A percentile compares a stretch with the other conserved stretches of the same genome.
These are phyloP conservation scores for Craspedostauros australis DNA, from an alignment of 108 stramenopile genomes.

Conservation along the genomic window DNA sequence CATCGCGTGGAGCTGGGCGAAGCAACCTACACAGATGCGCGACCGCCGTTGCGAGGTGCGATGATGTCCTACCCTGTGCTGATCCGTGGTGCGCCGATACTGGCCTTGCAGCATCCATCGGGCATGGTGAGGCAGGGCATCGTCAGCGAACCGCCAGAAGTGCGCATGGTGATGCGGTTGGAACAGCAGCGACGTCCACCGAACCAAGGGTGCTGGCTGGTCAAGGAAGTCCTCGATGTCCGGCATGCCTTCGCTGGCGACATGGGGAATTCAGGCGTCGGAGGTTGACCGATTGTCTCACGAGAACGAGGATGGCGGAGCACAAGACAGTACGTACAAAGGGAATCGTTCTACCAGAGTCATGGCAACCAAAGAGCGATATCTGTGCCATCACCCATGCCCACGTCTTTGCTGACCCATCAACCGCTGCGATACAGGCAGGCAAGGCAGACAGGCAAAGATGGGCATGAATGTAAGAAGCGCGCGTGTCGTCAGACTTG, in stretches of 20 bases:
- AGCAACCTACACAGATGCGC: background rate
- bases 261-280: background rate
- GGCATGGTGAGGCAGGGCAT: background rate
- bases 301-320: too few species aligned
- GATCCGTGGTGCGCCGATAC: background rate
- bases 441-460: too few species aligned
- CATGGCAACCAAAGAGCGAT: too few species aligned
- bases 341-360: too few species aligned
- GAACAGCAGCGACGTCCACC: background rate
- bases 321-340: too few species aligned
- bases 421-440: too few species aligned
- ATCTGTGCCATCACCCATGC: too few species aligned
- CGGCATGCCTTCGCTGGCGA: conserved; percentile 3
- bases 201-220: conserved; percentile 2
- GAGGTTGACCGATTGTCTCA: background rate
- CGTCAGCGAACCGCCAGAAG: background rate
- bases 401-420: too few species aligned
- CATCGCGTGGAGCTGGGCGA: background rate
- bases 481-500: too few species aligned
- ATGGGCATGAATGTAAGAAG: too few species aligned
- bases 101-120: conserved; percentile 1
- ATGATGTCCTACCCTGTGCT: background rate
- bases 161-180: conserved; percentile 2
- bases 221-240: background rate
- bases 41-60: background rate